Percentiles rank a stretch among this genome's conserved stretches.
These are phyloP conservation scores for Myxozyma kluyveri DNA, from an alignment of 805 yeast genomes.

Conservation along the genomic window DNA sequence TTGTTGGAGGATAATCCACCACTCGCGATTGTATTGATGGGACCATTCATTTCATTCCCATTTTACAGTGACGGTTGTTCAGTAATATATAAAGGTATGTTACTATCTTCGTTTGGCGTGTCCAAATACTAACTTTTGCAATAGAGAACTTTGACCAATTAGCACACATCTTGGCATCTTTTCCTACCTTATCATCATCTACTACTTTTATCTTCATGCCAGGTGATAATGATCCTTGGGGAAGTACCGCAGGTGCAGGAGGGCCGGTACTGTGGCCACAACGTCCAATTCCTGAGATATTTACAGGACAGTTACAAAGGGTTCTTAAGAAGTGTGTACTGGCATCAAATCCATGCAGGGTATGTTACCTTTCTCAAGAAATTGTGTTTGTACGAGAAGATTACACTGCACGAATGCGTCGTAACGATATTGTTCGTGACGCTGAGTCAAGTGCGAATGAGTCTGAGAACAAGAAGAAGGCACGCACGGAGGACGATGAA, in stretches of 20 bases:
- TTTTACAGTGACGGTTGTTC: conserved; percentile 57
- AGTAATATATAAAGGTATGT: conserved; percentile 46
- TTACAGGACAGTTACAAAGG: conserved; percentile 64
- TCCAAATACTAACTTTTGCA: conserved; percentile 22
- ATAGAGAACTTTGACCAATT: conserved; percentile 66
- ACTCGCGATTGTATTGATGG: conserved; percentile 69
- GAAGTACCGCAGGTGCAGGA: conserved; percentile 64
- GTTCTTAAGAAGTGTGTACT: conserved; percentile 52
- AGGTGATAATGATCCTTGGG: conserved; percentile 94
- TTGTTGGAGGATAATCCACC: conserved; percentile 61
- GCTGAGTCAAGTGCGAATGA: conserved; percentile 31
- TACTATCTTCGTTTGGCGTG: no score
- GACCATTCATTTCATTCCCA: conserved; percentile 73
- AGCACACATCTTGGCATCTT: conserved; percentile 61
- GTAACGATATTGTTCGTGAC: conserved; percentile 55
- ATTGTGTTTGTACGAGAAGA: conserved; percentile 73
- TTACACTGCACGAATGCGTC: conserved; percentile 62
- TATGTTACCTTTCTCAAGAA: conserved; percentile 81
- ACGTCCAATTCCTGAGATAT: conserved; percentile 63
- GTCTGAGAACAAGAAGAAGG: conserved; percentile 31
- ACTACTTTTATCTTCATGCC: conserved; percentile 74
- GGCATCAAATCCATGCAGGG: conserved; percentile 75
- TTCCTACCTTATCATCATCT: conserved; percentile 50
- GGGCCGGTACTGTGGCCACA: conserved; percentile 67
- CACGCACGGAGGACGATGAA: background rate